phyloP scores from a whole-genome alignment of 2,329 filamentous ascomycete genomes.

The Leptographium wingfieldii region DNA sequence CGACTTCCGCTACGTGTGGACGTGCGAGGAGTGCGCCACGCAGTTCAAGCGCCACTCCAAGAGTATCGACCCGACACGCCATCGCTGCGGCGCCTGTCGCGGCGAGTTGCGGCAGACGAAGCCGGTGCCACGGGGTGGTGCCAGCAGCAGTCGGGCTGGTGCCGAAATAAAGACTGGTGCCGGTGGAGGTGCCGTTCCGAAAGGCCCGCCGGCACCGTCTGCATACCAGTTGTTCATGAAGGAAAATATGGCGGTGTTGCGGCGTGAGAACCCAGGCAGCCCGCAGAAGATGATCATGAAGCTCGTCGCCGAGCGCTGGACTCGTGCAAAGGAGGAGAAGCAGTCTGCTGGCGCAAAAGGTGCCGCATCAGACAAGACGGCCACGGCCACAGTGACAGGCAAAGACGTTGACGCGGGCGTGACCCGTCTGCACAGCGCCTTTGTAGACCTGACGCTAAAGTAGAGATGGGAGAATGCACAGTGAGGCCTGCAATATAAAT shows the following conservation, averaged over 20 bases:
- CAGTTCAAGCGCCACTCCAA: slow-evolving; percentile 77
- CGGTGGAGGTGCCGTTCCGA: slow-evolving; percentile 3
- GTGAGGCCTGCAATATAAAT: not conserved
- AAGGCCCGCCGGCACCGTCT: slow-evolving; percentile 14
- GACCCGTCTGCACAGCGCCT: slow-evolving; percentile 7
- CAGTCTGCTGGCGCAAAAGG: not conserved
- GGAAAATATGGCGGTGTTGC: slow-evolving; percentile 52
- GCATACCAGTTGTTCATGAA: slow-evolving; percentile 46
- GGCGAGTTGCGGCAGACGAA: slow-evolving; percentile 61
- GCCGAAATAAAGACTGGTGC: not conserved
- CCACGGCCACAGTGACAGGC: not conserved
- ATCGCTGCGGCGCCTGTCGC: slow-evolving; percentile 70
- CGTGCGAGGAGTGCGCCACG: slow-evolving; percentile 53
- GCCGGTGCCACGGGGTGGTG: slow-evolving; percentile 49
- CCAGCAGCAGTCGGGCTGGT: not conserved
- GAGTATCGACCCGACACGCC: slow-evolving; percentile 61
- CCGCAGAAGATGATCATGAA: slow-evolving; percentile 59
- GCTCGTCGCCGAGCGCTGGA: slow-evolving; percentile 51
- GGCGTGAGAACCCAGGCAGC: slow-evolving; percentile 39
- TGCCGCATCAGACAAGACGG: not conserved
- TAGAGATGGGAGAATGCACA: not conserved
- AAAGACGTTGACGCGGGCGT: not conserved
- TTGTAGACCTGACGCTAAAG: slow-evolving; percentile 11
- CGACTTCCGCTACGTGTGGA: slow-evolving; percentile 85
- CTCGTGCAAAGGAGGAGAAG: slow-evolving; percentile 25